Evolutionary conservation across 257 asterid genomes (phyloP).

Genomic region (Lycium barbarum): DNA sequence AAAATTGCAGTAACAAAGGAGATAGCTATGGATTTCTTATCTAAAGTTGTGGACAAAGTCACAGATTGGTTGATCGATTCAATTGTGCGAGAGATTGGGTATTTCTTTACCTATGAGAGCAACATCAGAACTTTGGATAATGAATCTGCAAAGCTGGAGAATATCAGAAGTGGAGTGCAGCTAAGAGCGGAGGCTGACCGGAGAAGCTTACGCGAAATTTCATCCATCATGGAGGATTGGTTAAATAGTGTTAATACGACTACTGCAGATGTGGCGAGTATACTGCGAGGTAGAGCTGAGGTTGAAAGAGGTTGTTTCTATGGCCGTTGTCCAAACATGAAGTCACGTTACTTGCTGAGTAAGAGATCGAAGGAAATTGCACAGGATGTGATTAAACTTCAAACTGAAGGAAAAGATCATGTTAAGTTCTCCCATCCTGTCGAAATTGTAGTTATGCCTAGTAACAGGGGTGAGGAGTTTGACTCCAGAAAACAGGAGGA

Average conservation of each 20-base stretch:
- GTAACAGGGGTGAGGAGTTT: background rate
- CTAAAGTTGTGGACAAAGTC: background rate
- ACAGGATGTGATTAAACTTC: conserved; percentile 1
- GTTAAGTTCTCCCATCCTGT: conserved; percentile 21
- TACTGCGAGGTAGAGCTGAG: background rate
- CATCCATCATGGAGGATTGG: conserved; percentile 23
- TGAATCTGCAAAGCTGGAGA: conserved; percentile 19
- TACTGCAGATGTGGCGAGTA: background rate
- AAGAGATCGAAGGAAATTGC: conserved; percentile 29
- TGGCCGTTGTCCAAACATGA: conserved; percentile 29
- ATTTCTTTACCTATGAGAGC: conserved; percentile 26
- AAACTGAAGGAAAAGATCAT: conserved; percentile 5
- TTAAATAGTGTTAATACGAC: background rate
- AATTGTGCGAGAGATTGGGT: conserved; percentile 29
- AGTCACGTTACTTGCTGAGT: conserved; percentile 24
- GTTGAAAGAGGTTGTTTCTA: conserved; percentile 24
- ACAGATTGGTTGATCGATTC: conserved; percentile 28
- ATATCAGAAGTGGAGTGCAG: conserved; percentile 17
- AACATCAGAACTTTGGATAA: conserved; percentile 21
- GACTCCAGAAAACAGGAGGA: background rate
- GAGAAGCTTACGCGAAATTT: conserved; percentile 21
- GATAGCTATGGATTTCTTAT: background rate
- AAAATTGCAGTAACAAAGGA: background rate
- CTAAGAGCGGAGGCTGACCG: conserved; percentile 26
- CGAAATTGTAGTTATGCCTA: background rate